Evolutionary conservation across 1,284 basidiomycete genomes (phyloP).

Genomic region (Schizophyllum commune): DNA sequence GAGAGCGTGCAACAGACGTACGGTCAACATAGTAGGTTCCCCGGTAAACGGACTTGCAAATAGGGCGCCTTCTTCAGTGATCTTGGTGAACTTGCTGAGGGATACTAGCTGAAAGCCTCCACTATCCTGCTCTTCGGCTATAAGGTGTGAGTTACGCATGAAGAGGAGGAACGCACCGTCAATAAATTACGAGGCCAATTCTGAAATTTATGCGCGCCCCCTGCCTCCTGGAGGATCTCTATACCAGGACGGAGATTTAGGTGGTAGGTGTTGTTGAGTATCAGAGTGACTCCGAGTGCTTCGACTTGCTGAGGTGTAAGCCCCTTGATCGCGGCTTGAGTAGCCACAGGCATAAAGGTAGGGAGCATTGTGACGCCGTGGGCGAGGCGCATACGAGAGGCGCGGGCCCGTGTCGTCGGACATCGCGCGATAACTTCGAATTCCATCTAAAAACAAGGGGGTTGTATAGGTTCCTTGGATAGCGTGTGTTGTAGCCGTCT

Average conservation of each 20-base stretch:
- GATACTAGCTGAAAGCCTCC: constrained; percentile 85
- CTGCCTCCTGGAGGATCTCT: constrained; percentile 58
- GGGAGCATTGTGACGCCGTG: constrained; percentile 76
- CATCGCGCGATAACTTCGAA: constrained; percentile 76
- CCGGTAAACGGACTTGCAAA: constrained; percentile 79
- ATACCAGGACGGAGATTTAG: constrained; percentile 74
- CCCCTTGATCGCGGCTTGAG: constrained; percentile 82
- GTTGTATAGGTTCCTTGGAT: too few relatives aligned
- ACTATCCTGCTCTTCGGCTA: constrained; percentile 37
- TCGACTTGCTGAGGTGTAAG: constrained; percentile 80
- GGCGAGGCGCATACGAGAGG: constrained; percentile 66
- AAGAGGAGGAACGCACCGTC: constrained; percentile 42
- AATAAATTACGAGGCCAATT: constrained; percentile 78
- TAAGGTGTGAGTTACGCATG: constrained; percentile 1
- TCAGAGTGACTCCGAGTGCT: constrained; percentile 67
- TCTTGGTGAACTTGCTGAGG: constrained; percentile 72
- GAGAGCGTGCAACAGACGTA: constrained; percentile 22
- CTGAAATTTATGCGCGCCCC: constrained; percentile 80
- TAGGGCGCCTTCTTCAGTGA: constrained; percentile 79
- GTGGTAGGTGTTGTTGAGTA: constrained; percentile 84
- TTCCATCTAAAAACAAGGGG: constrained; percentile 18
- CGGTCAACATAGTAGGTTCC: constrained; percentile 77
- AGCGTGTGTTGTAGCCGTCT: too few relatives aligned
- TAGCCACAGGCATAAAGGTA: constrained; percentile 88
- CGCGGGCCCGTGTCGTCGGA: constrained; percentile 67